Evolutionary conservation across 768 basidiomycete species (phyloP).

Genomic region (Kwoniella dendrophila): DNA sequence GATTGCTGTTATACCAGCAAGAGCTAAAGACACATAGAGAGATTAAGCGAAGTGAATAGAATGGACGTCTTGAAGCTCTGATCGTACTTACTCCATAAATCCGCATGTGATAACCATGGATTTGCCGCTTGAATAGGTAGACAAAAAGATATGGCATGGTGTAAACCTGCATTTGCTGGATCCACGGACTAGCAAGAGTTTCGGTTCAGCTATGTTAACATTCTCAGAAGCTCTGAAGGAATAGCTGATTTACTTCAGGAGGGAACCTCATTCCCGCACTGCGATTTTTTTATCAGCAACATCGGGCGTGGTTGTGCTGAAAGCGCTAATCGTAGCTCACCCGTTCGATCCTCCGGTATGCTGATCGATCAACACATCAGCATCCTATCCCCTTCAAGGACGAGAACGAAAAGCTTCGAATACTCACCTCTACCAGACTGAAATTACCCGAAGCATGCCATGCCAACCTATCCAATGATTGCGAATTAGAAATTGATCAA

Average conservation of each 20-base stretch:
- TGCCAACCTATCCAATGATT: constrained; percentile 50
- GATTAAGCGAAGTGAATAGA: constrained; percentile 16
- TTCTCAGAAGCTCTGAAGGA: neutral
- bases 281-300: constrained; percentile 9
- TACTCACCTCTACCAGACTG: constrained; percentile 48
- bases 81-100: constrained; percentile 54
- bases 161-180: constrained; percentile 50
- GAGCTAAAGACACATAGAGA: constrained; percentile 55
- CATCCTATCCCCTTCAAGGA: neutral
- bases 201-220: constrained; percentile 9
- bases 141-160: constrained; percentile 55
- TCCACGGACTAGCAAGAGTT: constrained; percentile 41
- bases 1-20: constrained; percentile 55
- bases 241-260: constrained; percentile 43
- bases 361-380: constrained; percentile 13
- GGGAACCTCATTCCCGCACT: constrained; percentile 54
- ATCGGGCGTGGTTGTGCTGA: neutral
- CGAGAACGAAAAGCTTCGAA: neutral
- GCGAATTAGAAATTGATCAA: too few species aligned
- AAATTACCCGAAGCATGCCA: constrained; percentile 57
- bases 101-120: constrained; percentile 55
- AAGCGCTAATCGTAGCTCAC: constrained; percentile 17
- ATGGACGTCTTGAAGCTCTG: constrained; percentile 38
- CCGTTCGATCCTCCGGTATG: constrained; percentile 55
- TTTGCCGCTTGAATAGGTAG: constrained; percentile 56